These are phyloP conservation scores for Plectosphaerella plurivora DNA, from an alignment of 2,329 filamentous ascomycete species.

Conservation along the genomic window DNA sequence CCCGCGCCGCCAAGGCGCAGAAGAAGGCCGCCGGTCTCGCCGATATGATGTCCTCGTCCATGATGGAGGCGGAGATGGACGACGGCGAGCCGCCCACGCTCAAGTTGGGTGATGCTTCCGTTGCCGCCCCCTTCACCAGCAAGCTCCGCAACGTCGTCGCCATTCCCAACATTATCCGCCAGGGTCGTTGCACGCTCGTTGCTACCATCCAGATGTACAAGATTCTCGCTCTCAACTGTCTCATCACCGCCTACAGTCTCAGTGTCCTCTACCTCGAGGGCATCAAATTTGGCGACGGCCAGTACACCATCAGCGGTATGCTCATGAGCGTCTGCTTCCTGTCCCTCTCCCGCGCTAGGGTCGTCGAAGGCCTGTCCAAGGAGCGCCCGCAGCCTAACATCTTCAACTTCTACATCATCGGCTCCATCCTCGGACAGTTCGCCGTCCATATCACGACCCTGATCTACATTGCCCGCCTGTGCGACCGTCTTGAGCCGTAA, in stretches of 20 bases:
- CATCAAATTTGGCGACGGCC: constrained; percentile 98
- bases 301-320: constrained; percentile 98
- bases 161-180: constrained; percentile 96
- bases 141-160: constrained; percentile 96
- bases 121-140: constrained; percentile 94
- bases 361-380: constrained; percentile 92
- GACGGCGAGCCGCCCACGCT: constrained; percentile 91
- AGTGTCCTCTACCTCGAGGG: constrained; percentile 95
- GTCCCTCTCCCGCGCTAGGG: constrained; percentile 94
- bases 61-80: constrained; percentile 87
- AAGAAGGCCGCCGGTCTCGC: constrained; percentile 74
- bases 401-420: constrained; percentile 98
- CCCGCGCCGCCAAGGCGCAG: constrained; percentile 60
- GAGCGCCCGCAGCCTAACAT: constrained; percentile 98
- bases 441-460: constrained; percentile 91
- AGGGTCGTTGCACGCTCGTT: constrained; percentile 94
- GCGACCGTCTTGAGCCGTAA: constrained; percentile 81
- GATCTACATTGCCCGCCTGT: constrained; percentile 89
- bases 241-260: constrained; percentile 96
- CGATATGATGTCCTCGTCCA: constrained; percentile 77
- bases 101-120: constrained; percentile 94
- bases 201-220: constrained; percentile 99
- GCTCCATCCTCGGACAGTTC: constrained; percentile 94
- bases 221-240: constrained; percentile 93
- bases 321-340: constrained; percentile 99